Percentiles rank a stretch among this genome's conserved stretches.
Conservation (phyloP, 768 basidiomycete species). For the Termitomyces sp. region DNA sequence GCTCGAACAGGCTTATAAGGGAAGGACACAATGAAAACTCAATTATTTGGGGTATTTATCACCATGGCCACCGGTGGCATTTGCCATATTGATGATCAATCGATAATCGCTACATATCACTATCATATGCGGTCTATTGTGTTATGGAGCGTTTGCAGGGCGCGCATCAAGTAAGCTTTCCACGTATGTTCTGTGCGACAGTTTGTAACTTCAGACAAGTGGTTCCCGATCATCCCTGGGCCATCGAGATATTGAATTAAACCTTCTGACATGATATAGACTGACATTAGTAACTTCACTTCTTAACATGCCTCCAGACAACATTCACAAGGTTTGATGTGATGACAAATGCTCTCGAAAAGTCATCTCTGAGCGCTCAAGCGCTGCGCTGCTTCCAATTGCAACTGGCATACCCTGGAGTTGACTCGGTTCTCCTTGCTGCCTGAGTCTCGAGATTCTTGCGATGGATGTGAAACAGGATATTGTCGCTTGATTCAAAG, state of each 20-base stretch:
- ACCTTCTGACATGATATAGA: not conserved
- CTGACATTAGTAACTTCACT: not conserved
- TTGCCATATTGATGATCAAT: not conserved
- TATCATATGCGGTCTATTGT: not conserved
- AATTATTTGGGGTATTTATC: not conserved
- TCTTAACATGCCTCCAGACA: not conserved
- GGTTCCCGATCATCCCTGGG: not conserved
- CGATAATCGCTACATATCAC: too few species aligned
- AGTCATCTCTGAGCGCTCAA: not conserved
- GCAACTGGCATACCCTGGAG: not conserved
- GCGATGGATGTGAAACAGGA: conserved; percentile 22
- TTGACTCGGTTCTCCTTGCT: conserved; percentile 3
- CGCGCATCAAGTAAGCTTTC: not conserved
- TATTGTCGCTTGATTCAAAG: conserved; percentile 20
- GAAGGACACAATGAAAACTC: too few species aligned
- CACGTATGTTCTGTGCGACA: not conserved
- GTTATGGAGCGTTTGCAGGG: not conserved
- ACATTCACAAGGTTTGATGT: not conserved
- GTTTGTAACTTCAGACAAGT: not conserved
- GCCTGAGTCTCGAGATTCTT: conserved; percentile 18
- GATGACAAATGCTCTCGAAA: not conserved
- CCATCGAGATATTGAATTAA: not conserved
- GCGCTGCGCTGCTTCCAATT: not conserved
- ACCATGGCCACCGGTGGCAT: not conserved
- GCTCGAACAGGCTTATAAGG: too few species aligned